Evolutionary conservation across 2,329 filamentous ascomycete genomes (phyloP).

Genomic region (Verruconis gallopava): DNA sequence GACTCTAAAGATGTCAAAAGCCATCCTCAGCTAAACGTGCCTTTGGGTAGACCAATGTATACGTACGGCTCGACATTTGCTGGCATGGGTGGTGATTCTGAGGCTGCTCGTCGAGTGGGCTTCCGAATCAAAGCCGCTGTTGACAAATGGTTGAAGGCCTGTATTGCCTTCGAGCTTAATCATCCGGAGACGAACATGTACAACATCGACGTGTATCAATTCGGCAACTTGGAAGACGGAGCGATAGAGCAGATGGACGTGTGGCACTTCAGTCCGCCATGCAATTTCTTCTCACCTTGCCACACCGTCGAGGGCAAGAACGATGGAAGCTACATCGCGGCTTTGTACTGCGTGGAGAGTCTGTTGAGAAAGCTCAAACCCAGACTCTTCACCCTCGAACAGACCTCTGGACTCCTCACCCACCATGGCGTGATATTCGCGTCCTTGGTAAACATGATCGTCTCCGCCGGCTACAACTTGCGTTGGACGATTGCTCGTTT

Average conservation of each 20-base stretch:
- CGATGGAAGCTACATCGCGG: background rate
- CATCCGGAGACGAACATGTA: background rate
- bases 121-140: background rate
- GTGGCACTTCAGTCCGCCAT: conserved; percentile 2
- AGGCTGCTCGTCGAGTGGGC: background rate
- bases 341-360: background rate
- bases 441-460: background rate
- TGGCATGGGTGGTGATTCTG: conserved; percentile 3
- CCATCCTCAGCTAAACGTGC: no score
- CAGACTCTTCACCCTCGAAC: conserved; percentile 1
- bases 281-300: conserved; percentile 1
- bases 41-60: no score
- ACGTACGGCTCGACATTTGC: conserved; percentile 3
- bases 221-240: background rate
- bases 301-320: background rate
- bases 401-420: conserved; percentile 2
- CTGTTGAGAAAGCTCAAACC: background rate
- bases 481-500: conserved; percentile 7
- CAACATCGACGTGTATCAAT: background rate
- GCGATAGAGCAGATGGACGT: background rate
- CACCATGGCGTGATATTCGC: background rate
- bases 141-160: background rate
- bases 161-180: background rate
- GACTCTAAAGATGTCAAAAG: no score
- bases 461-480: conserved; percentile 1